These are phyloP conservation scores for Lithospermum erythrorhizon DNA, from an alignment of 257 asterid species.

Conservation along the genomic window DNA sequence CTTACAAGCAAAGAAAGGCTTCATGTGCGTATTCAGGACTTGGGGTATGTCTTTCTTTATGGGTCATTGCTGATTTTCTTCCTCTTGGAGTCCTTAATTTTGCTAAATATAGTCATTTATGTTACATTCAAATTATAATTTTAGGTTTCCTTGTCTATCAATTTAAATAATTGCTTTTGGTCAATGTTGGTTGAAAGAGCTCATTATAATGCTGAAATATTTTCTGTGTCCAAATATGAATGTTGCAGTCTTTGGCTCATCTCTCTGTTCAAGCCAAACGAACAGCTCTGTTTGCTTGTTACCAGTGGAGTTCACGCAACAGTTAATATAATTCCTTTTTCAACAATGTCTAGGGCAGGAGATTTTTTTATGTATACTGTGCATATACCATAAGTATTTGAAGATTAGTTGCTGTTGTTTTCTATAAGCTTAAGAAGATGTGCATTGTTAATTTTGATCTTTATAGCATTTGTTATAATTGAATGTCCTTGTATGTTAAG, in stretches of 20 bases:
- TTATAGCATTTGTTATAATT: no score
- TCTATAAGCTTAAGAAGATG: background rate
- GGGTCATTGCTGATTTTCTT: slow-evolving; percentile 1
- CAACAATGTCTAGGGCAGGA: background rate
- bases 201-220: background rate
- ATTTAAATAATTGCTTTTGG: background rate
- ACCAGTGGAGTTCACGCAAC: no score
- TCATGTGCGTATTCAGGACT: slow-evolving; percentile 60
- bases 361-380: no score
- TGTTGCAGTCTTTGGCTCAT: background rate
- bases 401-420: background rate
- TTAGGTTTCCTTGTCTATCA: no score
- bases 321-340: no score
- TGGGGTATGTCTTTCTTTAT: slow-evolving; percentile 47
- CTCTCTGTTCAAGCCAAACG: background rate
- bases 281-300: no score
- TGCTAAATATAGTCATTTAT: background rate
- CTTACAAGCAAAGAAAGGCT: slow-evolving; percentile 51
- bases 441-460: no score
- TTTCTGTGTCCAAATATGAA: background rate
- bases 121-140: background rate
- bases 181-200: background rate
- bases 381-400: background rate
- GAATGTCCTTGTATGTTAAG: background rate
- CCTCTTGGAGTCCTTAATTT: background rate